Conservation (phyloP, 441 rosid genomes). For the Populus hybrid region DNA sequence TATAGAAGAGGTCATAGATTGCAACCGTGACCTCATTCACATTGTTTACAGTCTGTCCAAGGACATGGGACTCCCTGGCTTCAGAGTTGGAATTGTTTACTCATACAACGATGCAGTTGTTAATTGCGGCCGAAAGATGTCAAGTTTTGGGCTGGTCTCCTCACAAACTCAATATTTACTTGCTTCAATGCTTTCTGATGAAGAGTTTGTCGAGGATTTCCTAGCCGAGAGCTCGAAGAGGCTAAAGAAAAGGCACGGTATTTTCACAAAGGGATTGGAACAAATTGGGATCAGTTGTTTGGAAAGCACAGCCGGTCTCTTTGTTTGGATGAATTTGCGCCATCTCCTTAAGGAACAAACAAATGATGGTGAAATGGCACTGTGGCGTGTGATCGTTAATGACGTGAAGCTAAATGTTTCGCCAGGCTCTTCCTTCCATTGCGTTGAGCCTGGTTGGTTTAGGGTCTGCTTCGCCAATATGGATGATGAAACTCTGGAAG, state of each 20-base stretch:
- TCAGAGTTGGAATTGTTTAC: slow-evolving; percentile 82
- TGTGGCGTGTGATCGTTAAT: slow-evolving; percentile 69
- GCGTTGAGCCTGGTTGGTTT: slow-evolving; percentile 81
- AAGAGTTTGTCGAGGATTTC: slow-evolving; percentile 51
- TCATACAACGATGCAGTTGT: slow-evolving; percentile 77
- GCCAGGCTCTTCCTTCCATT: slow-evolving; percentile 82
- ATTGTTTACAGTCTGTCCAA: slow-evolving; percentile 80
- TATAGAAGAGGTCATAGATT: slow-evolving; percentile 31
- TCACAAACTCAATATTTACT: slow-evolving; percentile 75
- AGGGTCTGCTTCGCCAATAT: no score
- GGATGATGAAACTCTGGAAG: slow-evolving; percentile 64
- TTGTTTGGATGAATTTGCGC: slow-evolving; percentile 82
- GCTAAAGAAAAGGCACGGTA: slow-evolving; percentile 42
- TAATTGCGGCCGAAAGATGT: slow-evolving; percentile 67
- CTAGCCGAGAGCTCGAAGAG: slow-evolving; percentile 50
- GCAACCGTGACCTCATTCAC: slow-evolving; percentile 67
- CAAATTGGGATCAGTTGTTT: slow-evolving; percentile 58
- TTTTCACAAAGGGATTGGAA: slow-evolving; percentile 45
- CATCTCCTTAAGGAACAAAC: slow-evolving; percentile 52
- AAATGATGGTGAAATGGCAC: slow-evolving; percentile 48
- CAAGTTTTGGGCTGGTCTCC: slow-evolving; percentile 87
- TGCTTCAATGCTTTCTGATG: slow-evolving; percentile 69
- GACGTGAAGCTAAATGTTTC: slow-evolving; percentile 88
- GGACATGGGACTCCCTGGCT: slow-evolving; percentile 93
- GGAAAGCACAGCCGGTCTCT: slow-evolving; percentile 67